phyloP scores from a whole-genome alignment of 2,329 filamentous ascomycete species.

The Pyrenophora graminea region DNA sequence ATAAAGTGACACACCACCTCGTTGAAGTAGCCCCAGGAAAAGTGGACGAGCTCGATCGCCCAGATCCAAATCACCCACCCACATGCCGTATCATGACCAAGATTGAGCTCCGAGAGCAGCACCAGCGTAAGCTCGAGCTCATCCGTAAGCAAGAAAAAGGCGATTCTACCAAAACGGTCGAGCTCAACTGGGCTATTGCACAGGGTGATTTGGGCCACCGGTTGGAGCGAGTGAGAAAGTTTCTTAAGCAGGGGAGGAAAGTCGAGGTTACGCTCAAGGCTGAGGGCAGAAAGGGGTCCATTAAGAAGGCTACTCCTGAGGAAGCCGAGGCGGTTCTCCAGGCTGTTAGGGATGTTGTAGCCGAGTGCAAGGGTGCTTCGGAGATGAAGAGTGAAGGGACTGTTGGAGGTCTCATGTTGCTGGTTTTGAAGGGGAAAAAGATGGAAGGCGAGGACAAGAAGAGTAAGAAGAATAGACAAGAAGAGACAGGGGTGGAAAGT shows the following conservation, averaged over 20 bases:
- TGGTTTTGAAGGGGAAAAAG: conserved; percentile 38
- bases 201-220: conserved; percentile 71
- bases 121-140: conserved; percentile 51
- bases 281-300: conserved; percentile 62
- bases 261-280: conserved; percentile 73
- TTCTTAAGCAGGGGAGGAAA: conserved; percentile 73
- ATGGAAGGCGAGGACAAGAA: conserved; percentile 20
- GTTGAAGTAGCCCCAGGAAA: conserved; percentile 51
- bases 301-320: conserved; percentile 60
- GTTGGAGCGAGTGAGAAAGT: conserved; percentile 59
- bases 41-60: conserved; percentile 25
- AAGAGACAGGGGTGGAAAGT: no score
- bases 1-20: conserved; percentile 57
- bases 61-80: conserved; percentile 55
- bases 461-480: not conserved
- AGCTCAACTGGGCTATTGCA: conserved; percentile 87
- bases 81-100: conserved; percentile 74
- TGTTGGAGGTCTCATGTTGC: conserved; percentile 38
- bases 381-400: conserved; percentile 35
- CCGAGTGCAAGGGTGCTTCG: conserved; percentile 39
- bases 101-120: conserved; percentile 52
- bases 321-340: conserved; percentile 62
- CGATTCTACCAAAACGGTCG: conserved; percentile 69
- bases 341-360: conserved; percentile 53
- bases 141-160: conserved; percentile 49